Evolutionary conservation across 306 rosid species (phyloP).

Genomic region (Begonia masoniana): DNA sequence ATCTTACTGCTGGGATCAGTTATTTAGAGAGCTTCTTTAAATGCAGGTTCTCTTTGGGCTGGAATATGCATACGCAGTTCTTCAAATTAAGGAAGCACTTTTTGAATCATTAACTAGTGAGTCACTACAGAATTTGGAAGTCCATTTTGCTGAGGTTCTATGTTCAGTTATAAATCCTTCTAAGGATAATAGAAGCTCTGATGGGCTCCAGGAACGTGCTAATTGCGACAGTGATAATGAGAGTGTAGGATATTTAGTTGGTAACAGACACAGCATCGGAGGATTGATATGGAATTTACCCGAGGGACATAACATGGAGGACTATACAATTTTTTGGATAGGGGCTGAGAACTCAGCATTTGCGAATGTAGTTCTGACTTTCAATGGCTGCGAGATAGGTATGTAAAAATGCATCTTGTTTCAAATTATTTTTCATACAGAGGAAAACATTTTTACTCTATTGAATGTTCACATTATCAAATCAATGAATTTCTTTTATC

Average conservation of each 20-base stretch:
- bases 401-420: conserved; percentile 2
- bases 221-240: conserved; percentile 13
- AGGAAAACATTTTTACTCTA: no score
- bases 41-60: conserved; percentile 75
- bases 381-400: conserved; percentile 87
- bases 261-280: conserved; percentile 37
- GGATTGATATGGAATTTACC: conserved; percentile 70
- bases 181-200: conserved; percentile 19
- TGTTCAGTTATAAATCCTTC: conserved; percentile 53
- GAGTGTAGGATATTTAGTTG: conserved; percentile 15
- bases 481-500: no score
- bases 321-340: conserved; percentile 68
- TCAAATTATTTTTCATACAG: no score
- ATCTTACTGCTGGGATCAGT: background rate
- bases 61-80: conserved; percentile 53
- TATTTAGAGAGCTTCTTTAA: conserved; percentile 5
- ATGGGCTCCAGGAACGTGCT: conserved; percentile 19
- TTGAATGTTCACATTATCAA: no score
- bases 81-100: conserved; percentile 31
- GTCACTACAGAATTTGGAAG: conserved; percentile 17
- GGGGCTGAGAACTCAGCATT: conserved; percentile 77
- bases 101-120: conserved; percentile 19
- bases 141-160: conserved; percentile 51
- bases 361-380: conserved; percentile 66
- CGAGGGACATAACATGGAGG: conserved; percentile 52